Evolutionary conservation across 2,329 filamentous ascomycete genomes (phyloP).

Genomic region (Aspergillus sp.): DNA sequence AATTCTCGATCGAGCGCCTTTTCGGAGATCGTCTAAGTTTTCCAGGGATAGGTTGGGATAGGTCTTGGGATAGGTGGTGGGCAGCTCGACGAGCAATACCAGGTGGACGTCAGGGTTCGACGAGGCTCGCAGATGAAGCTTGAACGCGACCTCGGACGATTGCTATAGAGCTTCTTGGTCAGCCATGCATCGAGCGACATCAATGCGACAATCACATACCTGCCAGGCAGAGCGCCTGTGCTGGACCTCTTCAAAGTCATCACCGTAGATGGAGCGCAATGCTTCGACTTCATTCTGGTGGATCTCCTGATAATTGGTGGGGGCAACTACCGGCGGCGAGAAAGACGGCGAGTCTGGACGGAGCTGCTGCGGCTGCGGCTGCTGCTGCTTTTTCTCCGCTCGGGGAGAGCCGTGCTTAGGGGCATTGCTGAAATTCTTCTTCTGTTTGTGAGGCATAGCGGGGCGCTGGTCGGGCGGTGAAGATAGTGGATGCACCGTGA

Average conservation of each 20-base stretch:
- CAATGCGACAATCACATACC: slow-evolving; percentile 51
- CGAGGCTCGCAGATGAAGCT: slow-evolving; percentile 73
- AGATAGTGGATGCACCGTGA: slow-evolving; percentile 22
- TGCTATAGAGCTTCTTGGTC: slow-evolving; percentile 54
- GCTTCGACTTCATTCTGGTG: slow-evolving; percentile 87
- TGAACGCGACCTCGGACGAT: slow-evolving; percentile 76
- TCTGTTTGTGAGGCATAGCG: slow-evolving; percentile 50
- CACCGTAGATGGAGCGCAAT: slow-evolving; percentile 82
- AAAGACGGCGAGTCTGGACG: slow-evolving; percentile 32
- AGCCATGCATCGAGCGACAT: not conserved
- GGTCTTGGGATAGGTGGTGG: slow-evolving; percentile 88
- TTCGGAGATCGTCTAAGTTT: slow-evolving; percentile 64
- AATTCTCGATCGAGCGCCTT: slow-evolving; percentile 70
- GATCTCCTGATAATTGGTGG: slow-evolving; percentile 73
- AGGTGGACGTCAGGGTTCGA: slow-evolving; percentile 71
- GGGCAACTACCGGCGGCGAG: slow-evolving; percentile 36
- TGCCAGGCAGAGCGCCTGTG: slow-evolving; percentile 78
- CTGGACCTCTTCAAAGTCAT: slow-evolving; percentile 78
- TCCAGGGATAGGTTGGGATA: slow-evolving; percentile 71
- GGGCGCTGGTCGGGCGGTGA: slow-evolving; percentile 36
- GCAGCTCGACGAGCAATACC: slow-evolving; percentile 75
- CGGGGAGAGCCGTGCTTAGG: slow-evolving; percentile 34
- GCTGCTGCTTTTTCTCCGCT: slow-evolving; percentile 36
- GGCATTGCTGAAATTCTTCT: slow-evolving; percentile 42
- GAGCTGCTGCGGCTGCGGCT: slow-evolving; percentile 23